A percentile compares a stretch with the other conserved stretches of the same genome.
Conservation (phyloP, 345 rosid genomes). For the Citrus australasica region DNA sequence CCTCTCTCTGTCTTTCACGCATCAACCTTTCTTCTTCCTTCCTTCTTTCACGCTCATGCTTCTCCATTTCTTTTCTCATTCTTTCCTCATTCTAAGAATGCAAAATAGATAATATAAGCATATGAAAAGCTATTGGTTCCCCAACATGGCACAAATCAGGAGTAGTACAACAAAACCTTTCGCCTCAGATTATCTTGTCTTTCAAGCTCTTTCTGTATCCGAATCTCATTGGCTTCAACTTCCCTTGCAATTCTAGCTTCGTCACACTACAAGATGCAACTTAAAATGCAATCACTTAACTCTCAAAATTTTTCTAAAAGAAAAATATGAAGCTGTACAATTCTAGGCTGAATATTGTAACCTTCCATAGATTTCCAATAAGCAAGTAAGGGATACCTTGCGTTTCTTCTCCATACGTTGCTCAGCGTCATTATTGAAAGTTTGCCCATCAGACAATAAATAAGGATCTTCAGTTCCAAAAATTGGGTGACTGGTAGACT, state of each 20-base stretch:
- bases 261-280: slow-evolving; percentile 49
- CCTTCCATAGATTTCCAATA: background rate
- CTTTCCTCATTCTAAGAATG: slow-evolving; percentile 77
- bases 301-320: background rate
- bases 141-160: background rate
- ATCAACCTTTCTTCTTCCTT: slow-evolving; percentile 94
- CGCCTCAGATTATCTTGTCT: slow-evolving; percentile 64
- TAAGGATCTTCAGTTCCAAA: slow-evolving; percentile 40
- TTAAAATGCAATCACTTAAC: slow-evolving; percentile 10
- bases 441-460: slow-evolving; percentile 37
- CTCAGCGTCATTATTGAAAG: slow-evolving; percentile 34
- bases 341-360: background rate
- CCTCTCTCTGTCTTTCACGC: slow-evolving; percentile 95
- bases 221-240: slow-evolving; percentile 62
- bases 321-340: background rate
- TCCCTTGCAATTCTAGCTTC: slow-evolving; percentile 67
- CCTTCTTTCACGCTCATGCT: slow-evolving; percentile 86
- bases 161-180: slow-evolving; percentile 45
- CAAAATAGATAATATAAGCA: slow-evolving; percentile 22
- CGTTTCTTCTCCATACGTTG: slow-evolving; percentile 48
- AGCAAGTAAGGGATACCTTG: slow-evolving; percentile 34
- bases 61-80: slow-evolving; percentile 86
- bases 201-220: slow-evolving; percentile 75
- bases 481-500: slow-evolving; percentile 28
- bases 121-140: background rate